Evolutionary conservation across 352 stramenopile species (phyloP).

Genomic region (Globisporangium radiosum): DNA sequence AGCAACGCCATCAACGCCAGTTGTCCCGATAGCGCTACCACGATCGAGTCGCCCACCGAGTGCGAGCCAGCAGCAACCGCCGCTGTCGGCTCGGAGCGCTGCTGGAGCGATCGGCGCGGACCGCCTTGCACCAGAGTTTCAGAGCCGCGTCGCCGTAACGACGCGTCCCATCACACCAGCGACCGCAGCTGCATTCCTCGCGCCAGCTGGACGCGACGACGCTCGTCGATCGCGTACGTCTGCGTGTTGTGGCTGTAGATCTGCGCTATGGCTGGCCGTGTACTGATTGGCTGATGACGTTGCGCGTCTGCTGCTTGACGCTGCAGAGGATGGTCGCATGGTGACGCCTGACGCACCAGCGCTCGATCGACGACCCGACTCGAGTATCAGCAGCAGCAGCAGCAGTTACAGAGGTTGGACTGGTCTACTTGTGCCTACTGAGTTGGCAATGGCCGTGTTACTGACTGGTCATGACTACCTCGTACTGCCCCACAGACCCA

Average conservation of each 20-base stretch:
- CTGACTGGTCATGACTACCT: too few relatives aligned
- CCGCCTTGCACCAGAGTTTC: slow-evolving; percentile 9
- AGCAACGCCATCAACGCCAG: slow-evolving; percentile 15
- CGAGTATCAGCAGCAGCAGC: slow-evolving; percentile 1
- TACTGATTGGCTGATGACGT: neutral
- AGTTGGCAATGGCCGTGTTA: too few relatives aligned
- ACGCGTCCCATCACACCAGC: slow-evolving; percentile 24
- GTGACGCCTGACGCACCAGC: slow-evolving; percentile 3
- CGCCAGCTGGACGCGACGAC: slow-evolving; percentile 14
- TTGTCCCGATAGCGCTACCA: neutral
- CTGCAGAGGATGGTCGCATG: slow-evolving; percentile 1
- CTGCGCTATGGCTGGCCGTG: neutral
- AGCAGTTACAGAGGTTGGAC: neutral
- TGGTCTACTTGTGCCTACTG: too few relatives aligned
- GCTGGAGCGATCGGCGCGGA: slow-evolving; percentile 4
- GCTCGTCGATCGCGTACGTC: slow-evolving; percentile 11
- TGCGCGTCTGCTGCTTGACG: neutral
- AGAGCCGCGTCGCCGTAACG: slow-evolving; percentile 11
- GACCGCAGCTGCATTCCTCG: slow-evolving; percentile 5
- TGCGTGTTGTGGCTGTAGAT: neutral
- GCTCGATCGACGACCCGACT: neutral
- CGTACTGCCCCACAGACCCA: neutral
- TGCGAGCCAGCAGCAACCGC: slow-evolving; percentile 3
- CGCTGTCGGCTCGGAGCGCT: neutral
- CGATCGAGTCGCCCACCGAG: slow-evolving; percentile 1